Percentiles rank a stretch among this genome's conserved stretches.
These are phyloP conservation scores for Citrus sinensis DNA, from an alignment of 345 rosid species.

Conservation along the genomic window DNA sequence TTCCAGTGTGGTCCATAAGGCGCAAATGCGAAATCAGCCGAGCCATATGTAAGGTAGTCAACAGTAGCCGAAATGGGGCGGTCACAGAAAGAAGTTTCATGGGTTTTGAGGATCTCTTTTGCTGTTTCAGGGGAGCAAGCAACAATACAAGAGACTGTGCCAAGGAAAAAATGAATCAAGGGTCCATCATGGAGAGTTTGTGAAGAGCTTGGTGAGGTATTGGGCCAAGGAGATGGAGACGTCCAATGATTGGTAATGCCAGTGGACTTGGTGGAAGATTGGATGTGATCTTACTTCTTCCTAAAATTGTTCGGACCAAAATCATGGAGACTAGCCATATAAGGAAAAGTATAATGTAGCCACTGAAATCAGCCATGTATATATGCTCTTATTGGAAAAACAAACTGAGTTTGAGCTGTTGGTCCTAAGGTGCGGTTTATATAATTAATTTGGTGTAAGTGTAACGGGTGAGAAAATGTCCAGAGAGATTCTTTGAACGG, in stretches of 20 bases:
- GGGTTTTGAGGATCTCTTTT: slow-evolving; percentile 64
- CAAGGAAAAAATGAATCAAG: slow-evolving; percentile 48
- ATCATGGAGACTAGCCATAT: slow-evolving; percentile 37
- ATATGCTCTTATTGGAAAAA: not conserved
- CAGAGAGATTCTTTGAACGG: not conserved
- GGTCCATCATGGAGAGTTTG: slow-evolving; percentile 58
- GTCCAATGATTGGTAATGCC: slow-evolving; percentile 58
- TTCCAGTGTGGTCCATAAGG: slow-evolving; percentile 62
- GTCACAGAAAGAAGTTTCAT: slow-evolving; percentile 40
- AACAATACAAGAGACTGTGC: slow-evolving; percentile 51
- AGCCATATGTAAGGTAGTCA: slow-evolving; percentile 54
- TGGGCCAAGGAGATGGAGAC: slow-evolving; percentile 56
- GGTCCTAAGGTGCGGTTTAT: slow-evolving; percentile 2
- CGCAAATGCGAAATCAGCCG: slow-evolving; percentile 47
- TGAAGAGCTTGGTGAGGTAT: slow-evolving; percentile 62
- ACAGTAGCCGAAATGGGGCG: slow-evolving; percentile 34
- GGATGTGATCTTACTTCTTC: slow-evolving; percentile 3
- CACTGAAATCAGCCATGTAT: slow-evolving; percentile 30
- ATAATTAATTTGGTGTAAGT: not conserved
- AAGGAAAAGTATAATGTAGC: slow-evolving; percentile 32
- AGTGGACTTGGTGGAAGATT: slow-evolving; percentile 48
- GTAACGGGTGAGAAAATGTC: no score
- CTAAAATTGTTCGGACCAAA: slow-evolving; percentile 26
- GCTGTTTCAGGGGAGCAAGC: slow-evolving; percentile 61
- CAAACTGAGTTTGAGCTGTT: not conserved